A percentile compares a stretch with the other conserved stretches of the same genome.
Evolutionary conservation across 768 basidiomycete genomes (phyloP).

Genomic region (Pisolithus marmoratus): DNA sequence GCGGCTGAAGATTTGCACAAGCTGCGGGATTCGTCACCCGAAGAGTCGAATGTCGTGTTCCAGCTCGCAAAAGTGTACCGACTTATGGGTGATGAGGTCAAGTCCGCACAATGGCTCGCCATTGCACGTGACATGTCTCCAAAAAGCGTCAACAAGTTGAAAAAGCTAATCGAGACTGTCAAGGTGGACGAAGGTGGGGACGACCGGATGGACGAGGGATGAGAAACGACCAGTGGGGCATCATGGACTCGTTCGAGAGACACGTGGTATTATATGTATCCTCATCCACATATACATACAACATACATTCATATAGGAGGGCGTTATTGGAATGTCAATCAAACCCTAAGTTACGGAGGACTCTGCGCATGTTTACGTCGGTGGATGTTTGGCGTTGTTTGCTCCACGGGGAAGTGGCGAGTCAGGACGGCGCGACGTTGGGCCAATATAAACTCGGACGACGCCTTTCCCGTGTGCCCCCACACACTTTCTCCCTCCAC

Average conservation of each 20-base stretch:
- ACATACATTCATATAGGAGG: neutral
- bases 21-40: slow-evolving; percentile 78
- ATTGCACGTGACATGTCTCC: slow-evolving; percentile 92
- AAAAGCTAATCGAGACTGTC: slow-evolving; percentile 67
- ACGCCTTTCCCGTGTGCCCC: slow-evolving; percentile 12
- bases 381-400: slow-evolving; percentile 12
- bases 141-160: slow-evolving; percentile 79
- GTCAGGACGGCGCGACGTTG: slow-evolving; percentile 25
- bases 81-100: slow-evolving; percentile 67
- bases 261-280: neutral
- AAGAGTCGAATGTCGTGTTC: slow-evolving; percentile 96
- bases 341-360: too few species aligned
- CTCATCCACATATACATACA: neutral
- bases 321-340: too few species aligned
- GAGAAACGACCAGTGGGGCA: slow-evolving; percentile 23
- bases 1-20: slow-evolving; percentile 79
- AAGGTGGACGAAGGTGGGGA: slow-evolving; percentile 54
- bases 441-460: slow-evolving; percentile 35
- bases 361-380: too few species aligned
- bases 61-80: slow-evolving; percentile 91
- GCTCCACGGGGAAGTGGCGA: slow-evolving; percentile 9
- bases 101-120: slow-evolving; percentile 82
- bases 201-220: slow-evolving; percentile 75
- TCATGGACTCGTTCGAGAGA: neutral
- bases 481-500: slow-evolving; percentile 15